Conservation (phyloP, 2,329 filamentous ascomycete species). For the Mollisia scopiformis region DNA sequence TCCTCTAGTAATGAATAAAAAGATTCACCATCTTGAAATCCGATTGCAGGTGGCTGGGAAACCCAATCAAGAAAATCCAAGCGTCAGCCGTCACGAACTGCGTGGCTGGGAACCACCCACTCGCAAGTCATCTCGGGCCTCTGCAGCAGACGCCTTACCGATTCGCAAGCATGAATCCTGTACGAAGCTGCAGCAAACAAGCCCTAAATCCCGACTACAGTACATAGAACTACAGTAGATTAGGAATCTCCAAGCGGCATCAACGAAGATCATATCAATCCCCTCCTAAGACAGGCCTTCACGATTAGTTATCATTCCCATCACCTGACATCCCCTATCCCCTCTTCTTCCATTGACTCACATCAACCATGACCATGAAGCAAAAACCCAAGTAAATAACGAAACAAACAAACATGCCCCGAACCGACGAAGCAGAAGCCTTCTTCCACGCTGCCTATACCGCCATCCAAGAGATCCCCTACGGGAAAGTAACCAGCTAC, state of each 20-base stretch:
- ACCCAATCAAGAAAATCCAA: neutral
- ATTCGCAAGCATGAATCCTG: neutral
- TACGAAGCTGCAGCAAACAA: neutral
- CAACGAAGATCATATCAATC: neutral
- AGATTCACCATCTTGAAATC: neutral
- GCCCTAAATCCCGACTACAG: neutral
- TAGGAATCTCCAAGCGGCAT: neutral
- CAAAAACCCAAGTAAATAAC: too few relatives aligned
- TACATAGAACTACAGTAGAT: too few relatives aligned
- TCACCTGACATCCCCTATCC: neutral
- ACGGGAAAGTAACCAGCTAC: slow-evolving; percentile 84
- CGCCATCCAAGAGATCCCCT: slow-evolving; percentile 83
- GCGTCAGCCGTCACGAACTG: neutral
- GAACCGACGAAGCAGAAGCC: slow-evolving; percentile 72
- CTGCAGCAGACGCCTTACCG: neutral
- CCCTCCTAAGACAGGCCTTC: too few relatives aligned
- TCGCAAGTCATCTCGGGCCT: slow-evolving; percentile 2
- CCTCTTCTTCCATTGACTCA: too few relatives aligned
- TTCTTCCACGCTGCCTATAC: slow-evolving; percentile 80
- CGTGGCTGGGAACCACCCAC: slow-evolving; percentile 14
- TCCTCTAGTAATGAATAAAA: neutral
- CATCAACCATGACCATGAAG: too few relatives aligned
- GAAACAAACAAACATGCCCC: too few relatives aligned
- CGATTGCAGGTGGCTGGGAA: slow-evolving; percentile 10
- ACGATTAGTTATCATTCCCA: neutral